Base-by-base conservation (phyloP, 2,329 filamentous ascomycete species). In the Rhynchosporium secalis region DNA sequence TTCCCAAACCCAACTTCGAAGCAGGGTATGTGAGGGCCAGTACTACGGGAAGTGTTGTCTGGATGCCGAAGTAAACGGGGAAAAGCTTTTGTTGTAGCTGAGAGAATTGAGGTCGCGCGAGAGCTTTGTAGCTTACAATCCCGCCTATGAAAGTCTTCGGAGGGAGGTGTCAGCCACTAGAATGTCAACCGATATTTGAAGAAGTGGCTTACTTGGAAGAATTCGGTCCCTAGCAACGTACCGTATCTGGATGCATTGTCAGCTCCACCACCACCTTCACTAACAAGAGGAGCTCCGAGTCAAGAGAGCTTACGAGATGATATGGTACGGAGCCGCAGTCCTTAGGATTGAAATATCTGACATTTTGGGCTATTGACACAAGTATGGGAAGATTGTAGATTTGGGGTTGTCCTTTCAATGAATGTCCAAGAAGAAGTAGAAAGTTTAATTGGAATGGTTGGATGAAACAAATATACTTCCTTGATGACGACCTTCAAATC, bases 41-140 rank as follows among this genome's bases (percentile, higher is more conserved):
- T 28, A 91, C 72, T 15, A 88, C 75, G 0, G 95, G 91, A 0
- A 94, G 79, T 5, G 83, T 81, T 3, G 91, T 87, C 78, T 98
- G 94, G 62, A 98, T 79, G 51, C 85, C 81, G 75, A 98, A 98
- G 81, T 96, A 99, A 71, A 91, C 82, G 40, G 92, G 92, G 78
- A 97, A 96, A 58, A 93, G 85, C 66, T 85, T 85, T 68, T 86
- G 83, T 77, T 97, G 94, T 38, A 97, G 83, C 20, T 86, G 81
- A 31, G 88, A 86, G 79, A 99, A 98, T 73, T 91, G 86, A 0
- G 91, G 85, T 31, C 91, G 86, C 31, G 91, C 86, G 43, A 97
- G 86, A 10, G 85, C 83, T 72, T 83, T 87, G 81, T 89, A 96
- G 71, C 91, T 87, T 60, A 93, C 80, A 58, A 92, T 85, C 62